These are phyloP conservation scores for Globisporangium canariense DNA, from an alignment of 352 stramenopile genomes.

Conservation along the genomic window DNA sequence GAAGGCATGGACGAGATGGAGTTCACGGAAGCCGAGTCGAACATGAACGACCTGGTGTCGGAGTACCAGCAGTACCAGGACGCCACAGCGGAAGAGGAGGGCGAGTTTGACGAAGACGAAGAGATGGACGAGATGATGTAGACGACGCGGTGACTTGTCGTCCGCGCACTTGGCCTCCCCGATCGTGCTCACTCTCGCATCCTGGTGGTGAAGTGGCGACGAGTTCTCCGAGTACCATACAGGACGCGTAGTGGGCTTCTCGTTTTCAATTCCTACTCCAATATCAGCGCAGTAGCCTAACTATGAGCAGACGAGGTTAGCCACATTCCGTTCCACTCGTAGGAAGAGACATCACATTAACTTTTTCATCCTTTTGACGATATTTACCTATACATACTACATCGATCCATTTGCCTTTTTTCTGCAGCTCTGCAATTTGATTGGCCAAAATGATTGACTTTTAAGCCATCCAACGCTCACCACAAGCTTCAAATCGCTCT, in stretches of 20 bases:
- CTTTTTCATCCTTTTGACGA: slow-evolving; percentile 55
- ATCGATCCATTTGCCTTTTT: slow-evolving; percentile 18
- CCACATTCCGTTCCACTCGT: slow-evolving; percentile 36
- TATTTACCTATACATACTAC: slow-evolving; percentile 46
- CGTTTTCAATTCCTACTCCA: slow-evolving; percentile 23
- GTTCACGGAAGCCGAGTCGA: slow-evolving; percentile 99
- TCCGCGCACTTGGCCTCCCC: not conserved
- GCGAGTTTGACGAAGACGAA: slow-evolving; percentile 96
- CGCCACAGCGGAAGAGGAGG: slow-evolving; percentile 97
- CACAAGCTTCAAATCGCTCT: slow-evolving; percentile 1
- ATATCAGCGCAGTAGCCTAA: slow-evolving; percentile 52
- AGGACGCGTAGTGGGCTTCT: slow-evolving; percentile 40
- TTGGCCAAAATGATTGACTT: slow-evolving; percentile 10
- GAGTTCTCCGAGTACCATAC: slow-evolving; percentile 55
- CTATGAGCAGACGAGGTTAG: slow-evolving; percentile 61
- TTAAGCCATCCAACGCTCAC: not conserved
- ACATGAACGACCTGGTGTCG: slow-evolving; percentile 99
- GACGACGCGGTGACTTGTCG: slow-evolving; percentile 22
- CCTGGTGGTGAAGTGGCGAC: slow-evolving; percentile 24
- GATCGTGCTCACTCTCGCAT: slow-evolving; percentile 30
- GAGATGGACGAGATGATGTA: slow-evolving; percentile 94
- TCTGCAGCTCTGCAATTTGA: slow-evolving; percentile 11
- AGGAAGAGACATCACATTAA: slow-evolving; percentile 59
- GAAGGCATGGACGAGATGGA: slow-evolving; percentile 99
- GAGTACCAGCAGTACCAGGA: slow-evolving; percentile 99